Conservation (phyloP, 495 filamentous ascomycete genomes). For the Articulospora tetracladia region DNA sequence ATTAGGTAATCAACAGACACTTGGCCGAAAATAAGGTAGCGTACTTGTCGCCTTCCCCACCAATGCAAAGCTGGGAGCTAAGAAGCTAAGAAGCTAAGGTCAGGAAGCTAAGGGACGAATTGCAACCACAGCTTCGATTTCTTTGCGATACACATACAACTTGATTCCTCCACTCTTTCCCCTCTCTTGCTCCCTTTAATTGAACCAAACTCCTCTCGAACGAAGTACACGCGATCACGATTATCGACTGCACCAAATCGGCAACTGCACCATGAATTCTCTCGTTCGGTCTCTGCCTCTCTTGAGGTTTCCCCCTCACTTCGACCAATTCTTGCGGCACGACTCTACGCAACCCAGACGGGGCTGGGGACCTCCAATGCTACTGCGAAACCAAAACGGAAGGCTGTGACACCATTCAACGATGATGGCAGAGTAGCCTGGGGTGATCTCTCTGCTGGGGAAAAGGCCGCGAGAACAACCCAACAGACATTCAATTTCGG, state of each 20-base stretch:
- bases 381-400: constrained; percentile 37
- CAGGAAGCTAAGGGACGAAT: not conserved
- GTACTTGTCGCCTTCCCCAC: constrained; percentile 18
- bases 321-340: constrained; percentile 24
- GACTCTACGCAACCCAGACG: constrained; percentile 52
- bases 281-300: constrained; percentile 6
- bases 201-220: too few relatives aligned
- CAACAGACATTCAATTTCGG: constrained; percentile 88
- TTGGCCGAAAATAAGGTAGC: constrained; percentile 7
- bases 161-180: too few relatives aligned
- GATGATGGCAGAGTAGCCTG: constrained; percentile 80
- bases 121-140: too few relatives aligned
- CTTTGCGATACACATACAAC: too few relatives aligned
- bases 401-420: constrained; percentile 73
- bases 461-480: constrained; percentile 82
- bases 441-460: constrained; percentile 64
- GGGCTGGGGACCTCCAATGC: constrained; percentile 32
- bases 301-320: constrained; percentile 14
- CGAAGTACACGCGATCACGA: too few relatives aligned
- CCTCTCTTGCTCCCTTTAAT: too few relatives aligned
- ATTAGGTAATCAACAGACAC: not conserved
- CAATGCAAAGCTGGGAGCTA: constrained; percentile 9
- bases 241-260: too few relatives aligned
- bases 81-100: not conserved
- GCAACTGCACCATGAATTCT: constrained; percentile 23